These are phyloP conservation scores for Pseudogymnoascus sp. DNA, from an alignment of 2,329 filamentous ascomycete species.

Conservation along the genomic window DNA sequence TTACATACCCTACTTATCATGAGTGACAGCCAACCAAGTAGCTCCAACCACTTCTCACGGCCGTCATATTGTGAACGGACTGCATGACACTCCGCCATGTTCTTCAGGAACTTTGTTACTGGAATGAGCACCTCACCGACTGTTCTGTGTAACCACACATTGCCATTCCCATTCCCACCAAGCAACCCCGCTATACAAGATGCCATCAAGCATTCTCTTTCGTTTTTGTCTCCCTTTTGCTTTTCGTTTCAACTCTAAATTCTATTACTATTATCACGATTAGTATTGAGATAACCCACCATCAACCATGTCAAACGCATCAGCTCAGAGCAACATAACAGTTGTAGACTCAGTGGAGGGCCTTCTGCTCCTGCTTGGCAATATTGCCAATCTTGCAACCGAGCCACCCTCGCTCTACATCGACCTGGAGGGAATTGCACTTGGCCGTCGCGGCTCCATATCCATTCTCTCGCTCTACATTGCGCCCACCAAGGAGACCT, in stretches of 20 bases:
- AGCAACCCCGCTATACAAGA: too few relatives aligned
- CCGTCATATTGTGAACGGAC: neutral
- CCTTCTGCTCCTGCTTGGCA: slow-evolving; percentile 13
- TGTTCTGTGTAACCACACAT: neutral
- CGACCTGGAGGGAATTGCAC: slow-evolving; percentile 36
- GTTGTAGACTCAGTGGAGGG: slow-evolving; percentile 10
- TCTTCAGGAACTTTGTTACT: neutral
- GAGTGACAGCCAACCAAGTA: neutral
- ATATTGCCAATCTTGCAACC: neutral
- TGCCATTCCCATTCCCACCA: neutral
- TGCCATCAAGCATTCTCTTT: neutral
- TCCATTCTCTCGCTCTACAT: slow-evolving; percentile 33
- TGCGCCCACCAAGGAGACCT: slow-evolving; percentile 21
- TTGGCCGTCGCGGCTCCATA: slow-evolving; percentile 33
- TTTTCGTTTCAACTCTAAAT: too few relatives aligned
- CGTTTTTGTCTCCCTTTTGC: too few relatives aligned
- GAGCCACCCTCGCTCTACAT: slow-evolving; percentile 31
- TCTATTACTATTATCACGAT: neutral
- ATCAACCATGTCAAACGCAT: neutral
- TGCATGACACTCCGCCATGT: neutral
- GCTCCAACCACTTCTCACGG: neutral
- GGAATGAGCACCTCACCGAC: neutral
- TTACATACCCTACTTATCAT: neutral
- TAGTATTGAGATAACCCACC: neutral
- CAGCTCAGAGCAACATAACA: neutral